Evolutionary conservation across 495 filamentous ascomycete genomes (phyloP).

Genomic region (Penicillium pulvis): DNA sequence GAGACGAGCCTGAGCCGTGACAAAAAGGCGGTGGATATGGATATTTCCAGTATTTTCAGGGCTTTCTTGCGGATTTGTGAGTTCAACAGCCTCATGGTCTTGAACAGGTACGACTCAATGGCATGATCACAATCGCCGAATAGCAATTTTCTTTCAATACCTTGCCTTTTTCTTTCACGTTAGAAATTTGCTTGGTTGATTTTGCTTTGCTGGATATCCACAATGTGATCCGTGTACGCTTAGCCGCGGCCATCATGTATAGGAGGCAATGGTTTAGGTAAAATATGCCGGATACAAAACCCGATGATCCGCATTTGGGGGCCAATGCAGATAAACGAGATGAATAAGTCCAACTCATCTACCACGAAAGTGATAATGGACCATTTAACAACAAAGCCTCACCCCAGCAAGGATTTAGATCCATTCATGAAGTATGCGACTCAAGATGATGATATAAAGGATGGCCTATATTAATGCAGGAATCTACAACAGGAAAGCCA

Average conservation of each 20-base stretch:
- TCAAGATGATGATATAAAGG: too few species aligned
- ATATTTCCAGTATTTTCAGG: slow-evolving; percentile 20
- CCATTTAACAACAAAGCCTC: background rate
- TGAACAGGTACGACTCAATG: too few species aligned
- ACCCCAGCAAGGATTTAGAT: background rate
- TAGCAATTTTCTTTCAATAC: background rate
- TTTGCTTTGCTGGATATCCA: background rate
- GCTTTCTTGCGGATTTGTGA: slow-evolving; percentile 1
- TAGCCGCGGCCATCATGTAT: background rate
- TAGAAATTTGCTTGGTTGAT: background rate
- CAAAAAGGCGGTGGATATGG: slow-evolving; percentile 21
- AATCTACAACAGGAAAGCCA: too few species aligned
- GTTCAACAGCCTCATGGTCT: background rate
- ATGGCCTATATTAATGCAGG: background rate
- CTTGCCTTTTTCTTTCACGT: background rate
- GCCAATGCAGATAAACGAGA: background rate
- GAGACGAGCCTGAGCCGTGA: slow-evolving; percentile 21
- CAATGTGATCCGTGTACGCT: background rate
- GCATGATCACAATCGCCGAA: background rate
- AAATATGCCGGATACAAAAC: background rate
- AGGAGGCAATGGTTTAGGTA: background rate
- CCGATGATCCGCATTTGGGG: background rate
- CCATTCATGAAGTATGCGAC: too few species aligned
- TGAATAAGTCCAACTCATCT: background rate
- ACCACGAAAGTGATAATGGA: background rate